Base-by-base conservation (phyloP, 305 asterid genomes). In the Solanum hybrid region DNA sequence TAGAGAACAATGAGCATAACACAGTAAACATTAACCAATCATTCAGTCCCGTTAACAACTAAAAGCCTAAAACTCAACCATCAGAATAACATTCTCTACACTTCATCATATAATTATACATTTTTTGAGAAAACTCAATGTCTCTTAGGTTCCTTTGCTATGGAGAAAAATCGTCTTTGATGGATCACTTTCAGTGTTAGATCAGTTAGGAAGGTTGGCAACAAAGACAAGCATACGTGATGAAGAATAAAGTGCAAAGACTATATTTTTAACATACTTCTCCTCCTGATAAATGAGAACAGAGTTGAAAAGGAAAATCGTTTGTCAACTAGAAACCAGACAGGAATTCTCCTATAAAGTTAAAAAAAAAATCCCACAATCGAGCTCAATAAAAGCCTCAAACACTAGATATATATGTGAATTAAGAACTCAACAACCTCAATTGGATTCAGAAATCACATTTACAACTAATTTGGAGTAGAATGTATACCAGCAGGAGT, bases 401-500 rank as follows among this genome's bases (percentile, higher is more conserved):
- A 84, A 31, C 12, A 4, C 73, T 17, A 8, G 27, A 29, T 10
- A 27, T 4, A 29, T 46, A 16, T 29, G 27, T 7, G 37, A 82
- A 46, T 46, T 85, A 56, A 6, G n/a, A 20, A 46, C 4, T 29
- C 16, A 82, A n/a, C 38, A 27, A 7, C 38, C 26, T 82, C 7
- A 51, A 51, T 84, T 51, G 12, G 42, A 85, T 51, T 51, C 17
- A 56, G 40, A 85, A 82, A 51, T 85, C 20, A 31, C n/a, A 75
- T 75, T 75, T 31, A 14, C 78, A 72, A 72, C 78, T 12, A 72
- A 72, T 72, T 27, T 3, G 2, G 32, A 86, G 72, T 22, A 13
- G 9, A 46, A 29, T 40, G 77, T 34, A 85, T 93, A 97, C 99
- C 98, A 69, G 91, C 89, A 56, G 99, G 98, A 75, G 96, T 93